Percentiles rank a stretch among this genome's conserved stretches.
Evolutionary conservation across 2,329 filamentous ascomycete species (phyloP).

Genomic region (Emydomyces testavorans): DNA sequence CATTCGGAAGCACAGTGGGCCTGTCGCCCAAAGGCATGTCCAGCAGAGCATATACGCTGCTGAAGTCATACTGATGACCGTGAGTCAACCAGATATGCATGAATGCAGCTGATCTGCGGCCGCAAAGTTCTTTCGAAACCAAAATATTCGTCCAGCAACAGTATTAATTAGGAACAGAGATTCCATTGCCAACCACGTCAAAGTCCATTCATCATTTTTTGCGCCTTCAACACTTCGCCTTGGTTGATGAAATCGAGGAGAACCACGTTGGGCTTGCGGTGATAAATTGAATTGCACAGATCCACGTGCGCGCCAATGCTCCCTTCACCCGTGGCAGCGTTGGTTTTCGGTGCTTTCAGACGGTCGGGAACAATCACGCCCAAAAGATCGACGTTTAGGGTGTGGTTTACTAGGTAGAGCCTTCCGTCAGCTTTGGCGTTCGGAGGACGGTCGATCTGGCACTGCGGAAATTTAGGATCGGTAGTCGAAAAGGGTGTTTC

Average conservation of each 20-base stretch:
- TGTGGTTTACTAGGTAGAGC: conserved; percentile 42
- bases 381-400: conserved; percentile 34
- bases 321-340: conserved; percentile 32
- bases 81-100: too few relatives aligned
- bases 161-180: background rate
- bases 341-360: conserved; percentile 30
- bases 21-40: too few relatives aligned
- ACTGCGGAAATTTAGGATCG: conserved; percentile 32
- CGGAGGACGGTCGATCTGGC: conserved; percentile 36
- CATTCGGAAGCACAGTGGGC: too few relatives aligned
- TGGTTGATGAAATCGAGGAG: conserved; percentile 38
- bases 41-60: too few relatives aligned
- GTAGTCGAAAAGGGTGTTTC: conserved; percentile 37
- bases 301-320: conserved; percentile 36
- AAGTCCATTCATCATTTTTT: conserved; percentile 33
- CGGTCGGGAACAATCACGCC: conserved; percentile 37
- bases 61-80: too few relatives aligned
- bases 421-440: conserved; percentile 29
- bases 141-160: background rate
- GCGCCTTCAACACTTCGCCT: conserved; percentile 34
- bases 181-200: conserved; percentile 5
- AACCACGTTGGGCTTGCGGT: conserved; percentile 33
- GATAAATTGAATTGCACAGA: conserved; percentile 31
- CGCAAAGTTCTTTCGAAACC: too few relatives aligned
- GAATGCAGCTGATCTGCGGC: too few relatives aligned